Conservation (phyloP, 768 basidiomycete genomes). For the Podaxis rugospora region DNA sequence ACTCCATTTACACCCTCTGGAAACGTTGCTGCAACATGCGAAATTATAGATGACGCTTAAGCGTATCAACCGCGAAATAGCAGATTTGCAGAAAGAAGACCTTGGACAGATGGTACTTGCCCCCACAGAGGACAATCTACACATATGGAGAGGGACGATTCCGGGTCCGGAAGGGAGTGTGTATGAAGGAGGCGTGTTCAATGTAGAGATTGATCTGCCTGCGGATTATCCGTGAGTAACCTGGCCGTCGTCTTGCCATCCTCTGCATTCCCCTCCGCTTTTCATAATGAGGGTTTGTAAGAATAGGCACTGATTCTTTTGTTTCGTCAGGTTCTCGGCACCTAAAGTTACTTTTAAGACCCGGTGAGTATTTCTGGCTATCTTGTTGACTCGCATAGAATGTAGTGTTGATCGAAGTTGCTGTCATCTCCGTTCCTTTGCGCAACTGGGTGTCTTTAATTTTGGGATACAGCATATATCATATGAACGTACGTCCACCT, state of each 20-base stretch:
- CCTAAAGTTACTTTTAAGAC: conserved; percentile 76
- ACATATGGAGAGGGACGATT: conserved; percentile 71
- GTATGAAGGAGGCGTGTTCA: conserved; percentile 77
- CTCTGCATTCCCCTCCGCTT: background rate
- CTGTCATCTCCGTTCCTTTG: background rate
- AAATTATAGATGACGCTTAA: conserved; percentile 55
- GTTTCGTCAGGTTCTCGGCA: conserved; percentile 60
- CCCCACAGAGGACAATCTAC: conserved; percentile 62
- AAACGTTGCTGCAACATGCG: background rate
- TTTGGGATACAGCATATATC: conserved; percentile 61
- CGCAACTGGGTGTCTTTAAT: background rate
- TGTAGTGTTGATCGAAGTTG: background rate
- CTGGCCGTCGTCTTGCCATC: background rate
- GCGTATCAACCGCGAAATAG: conserved; percentile 79
- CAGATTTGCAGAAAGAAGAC: conserved; percentile 80
- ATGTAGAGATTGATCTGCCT: conserved; percentile 61
- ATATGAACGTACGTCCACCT: conserved; percentile 62
- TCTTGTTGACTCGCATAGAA: background rate
- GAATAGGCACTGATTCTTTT: background rate
- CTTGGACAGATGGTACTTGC: conserved; percentile 66
- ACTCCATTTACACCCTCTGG: background rate
- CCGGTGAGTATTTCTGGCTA: conserved; percentile 35
- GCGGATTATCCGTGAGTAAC: conserved; percentile 73
- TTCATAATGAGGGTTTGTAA: conserved; percentile 1
- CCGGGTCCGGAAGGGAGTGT: conserved; percentile 81